A percentile compares a stretch with the other conserved stretches of the same genome.
phyloP scores from a whole-genome alignment of 1,139 yeast species.

The Casaregolazyma suthepensis region DNA sequence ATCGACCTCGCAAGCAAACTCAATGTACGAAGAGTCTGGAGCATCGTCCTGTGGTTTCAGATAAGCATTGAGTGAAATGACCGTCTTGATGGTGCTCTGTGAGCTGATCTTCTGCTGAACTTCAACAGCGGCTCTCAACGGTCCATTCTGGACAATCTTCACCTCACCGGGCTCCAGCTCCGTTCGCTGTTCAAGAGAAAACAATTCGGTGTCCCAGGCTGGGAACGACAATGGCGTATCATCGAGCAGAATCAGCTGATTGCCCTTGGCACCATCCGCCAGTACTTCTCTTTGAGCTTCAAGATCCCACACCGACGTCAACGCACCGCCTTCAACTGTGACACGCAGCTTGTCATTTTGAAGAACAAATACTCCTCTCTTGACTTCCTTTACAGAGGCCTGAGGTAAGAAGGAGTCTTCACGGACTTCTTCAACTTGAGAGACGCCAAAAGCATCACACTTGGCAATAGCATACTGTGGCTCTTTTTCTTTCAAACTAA shows the following conservation, averaged over 20 bases:
- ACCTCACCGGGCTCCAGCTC: conserved; percentile 44
- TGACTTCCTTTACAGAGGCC: conserved; percentile 33
- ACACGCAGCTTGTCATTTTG: conserved; percentile 59
- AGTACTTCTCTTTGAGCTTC: conserved; percentile 60
- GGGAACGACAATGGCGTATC: conserved; percentile 89
- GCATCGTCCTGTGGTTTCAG: conserved; percentile 27
- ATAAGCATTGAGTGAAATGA: conserved; percentile 64
- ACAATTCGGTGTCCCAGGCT: conserved; percentile 97
- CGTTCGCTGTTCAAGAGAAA: conserved; percentile 62
- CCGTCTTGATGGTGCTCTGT: conserved; percentile 55
- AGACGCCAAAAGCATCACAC: conserved; percentile 16
- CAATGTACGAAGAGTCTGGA: conserved; percentile 35
- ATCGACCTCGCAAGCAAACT: conserved; percentile 62
- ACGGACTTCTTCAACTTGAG: conserved; percentile 3
- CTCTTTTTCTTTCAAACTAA: neutral
- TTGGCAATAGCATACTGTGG: conserved; percentile 13
- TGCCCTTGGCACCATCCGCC: conserved; percentile 57
- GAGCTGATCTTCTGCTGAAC: conserved; percentile 54
- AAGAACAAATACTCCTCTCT: conserved; percentile 43
- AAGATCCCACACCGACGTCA: conserved; percentile 62
- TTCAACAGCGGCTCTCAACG: conserved; percentile 53
- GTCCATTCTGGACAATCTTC: conserved; percentile 46
- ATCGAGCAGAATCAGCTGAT: conserved; percentile 72
- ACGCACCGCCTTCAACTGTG: conserved; percentile 54
- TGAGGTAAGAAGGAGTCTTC: conserved; percentile 11